A percentile compares a stretch with the other conserved stretches of the same genome.
Evolutionary conservation across 768 basidiomycete species (phyloP).

Genomic region (Macrolepiota albuminosa): DNA sequence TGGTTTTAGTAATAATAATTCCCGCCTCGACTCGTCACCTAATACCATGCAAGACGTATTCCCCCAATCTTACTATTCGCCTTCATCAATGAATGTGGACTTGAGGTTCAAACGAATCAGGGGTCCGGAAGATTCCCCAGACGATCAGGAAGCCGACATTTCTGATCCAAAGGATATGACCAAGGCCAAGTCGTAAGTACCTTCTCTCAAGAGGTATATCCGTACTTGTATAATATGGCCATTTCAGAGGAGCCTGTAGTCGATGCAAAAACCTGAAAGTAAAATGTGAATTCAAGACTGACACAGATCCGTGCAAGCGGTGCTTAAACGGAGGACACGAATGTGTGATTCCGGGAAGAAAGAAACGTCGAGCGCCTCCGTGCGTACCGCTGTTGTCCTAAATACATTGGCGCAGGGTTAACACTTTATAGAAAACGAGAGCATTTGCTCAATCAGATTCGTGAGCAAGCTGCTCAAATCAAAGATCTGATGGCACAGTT

Average conservation of each 20-base stretch:
- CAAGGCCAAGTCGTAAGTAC: constrained; percentile 41
- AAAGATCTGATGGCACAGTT: constrained; percentile 67
- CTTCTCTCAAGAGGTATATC: not conserved
- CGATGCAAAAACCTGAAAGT: constrained; percentile 70
- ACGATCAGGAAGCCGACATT: constrained; percentile 32
- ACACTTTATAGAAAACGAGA: constrained; percentile 61
- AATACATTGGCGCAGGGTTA: not conserved
- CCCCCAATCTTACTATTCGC: constrained; percentile 18
- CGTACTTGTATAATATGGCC: constrained; percentile 5
- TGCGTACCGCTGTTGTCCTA: constrained; percentile 29
- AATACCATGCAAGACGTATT: constrained; percentile 23
- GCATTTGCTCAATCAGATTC: constrained; percentile 71
- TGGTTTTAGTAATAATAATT: constrained; percentile 1
- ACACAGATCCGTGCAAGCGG: constrained; percentile 71
- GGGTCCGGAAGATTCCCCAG: constrained; percentile 26
- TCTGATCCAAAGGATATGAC: constrained; percentile 31
- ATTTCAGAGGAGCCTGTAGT: constrained; percentile 52
- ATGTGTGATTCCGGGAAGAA: constrained; percentile 79
- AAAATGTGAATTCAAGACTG: constrained; percentile 70
- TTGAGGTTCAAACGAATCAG: constrained; percentile 35
- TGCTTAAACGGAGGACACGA: constrained; percentile 68
- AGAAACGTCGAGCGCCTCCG: constrained; percentile 77
- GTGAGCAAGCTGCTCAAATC: constrained; percentile 69
- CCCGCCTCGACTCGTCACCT: constrained; percentile 19
- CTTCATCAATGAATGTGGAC: constrained; percentile 10